Conservation (phyloP, 202 grass and related monocot genomes). For the Bolboschoenoplectus hybrid region DNA sequence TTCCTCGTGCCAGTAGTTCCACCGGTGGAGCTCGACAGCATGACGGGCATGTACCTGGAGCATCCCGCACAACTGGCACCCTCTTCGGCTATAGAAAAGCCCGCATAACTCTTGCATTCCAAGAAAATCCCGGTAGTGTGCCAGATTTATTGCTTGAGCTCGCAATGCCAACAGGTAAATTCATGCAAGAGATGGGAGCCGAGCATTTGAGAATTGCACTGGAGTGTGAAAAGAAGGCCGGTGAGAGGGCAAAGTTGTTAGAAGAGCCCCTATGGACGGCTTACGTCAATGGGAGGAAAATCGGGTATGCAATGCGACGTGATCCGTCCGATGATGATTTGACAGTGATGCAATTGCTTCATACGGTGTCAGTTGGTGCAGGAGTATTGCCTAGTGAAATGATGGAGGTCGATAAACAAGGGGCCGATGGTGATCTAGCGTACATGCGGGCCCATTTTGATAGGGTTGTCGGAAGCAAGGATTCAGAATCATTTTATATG, state of each 20-base stretch:
- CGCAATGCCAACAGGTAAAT: conserved; percentile 71
- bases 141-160: conserved; percentile 85
- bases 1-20: conserved; percentile 47
- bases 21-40: conserved; percentile 41
- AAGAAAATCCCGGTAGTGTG: conserved; percentile 78
- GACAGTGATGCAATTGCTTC: conserved; percentile 86
- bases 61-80: conserved; percentile 76
- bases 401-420: conserved; percentile 46
- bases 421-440: conserved; percentile 63
- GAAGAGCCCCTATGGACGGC: conserved; percentile 91
- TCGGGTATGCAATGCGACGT: conserved; percentile 69
- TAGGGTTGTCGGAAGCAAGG: conserved; percentile 66
- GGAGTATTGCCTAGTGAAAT: conserved; percentile 72
- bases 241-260: conserved; percentile 56
- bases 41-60: conserved; percentile 61
- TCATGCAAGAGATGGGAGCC: conserved; percentile 97
- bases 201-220: conserved; percentile 81
- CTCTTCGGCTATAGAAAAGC: conserved; percentile 82
- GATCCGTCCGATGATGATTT: conserved; percentile 75
- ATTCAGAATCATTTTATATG: conserved; percentile 93
- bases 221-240: conserved; percentile 77
- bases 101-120: conserved; percentile 80
- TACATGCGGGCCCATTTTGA: conserved; percentile 92
- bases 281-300: conserved; percentile 77
- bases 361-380: conserved; percentile 76